Evolutionary conservation across 106 monocot genomes (phyloP).

Genomic region (Dendrobium officinale): DNA sequence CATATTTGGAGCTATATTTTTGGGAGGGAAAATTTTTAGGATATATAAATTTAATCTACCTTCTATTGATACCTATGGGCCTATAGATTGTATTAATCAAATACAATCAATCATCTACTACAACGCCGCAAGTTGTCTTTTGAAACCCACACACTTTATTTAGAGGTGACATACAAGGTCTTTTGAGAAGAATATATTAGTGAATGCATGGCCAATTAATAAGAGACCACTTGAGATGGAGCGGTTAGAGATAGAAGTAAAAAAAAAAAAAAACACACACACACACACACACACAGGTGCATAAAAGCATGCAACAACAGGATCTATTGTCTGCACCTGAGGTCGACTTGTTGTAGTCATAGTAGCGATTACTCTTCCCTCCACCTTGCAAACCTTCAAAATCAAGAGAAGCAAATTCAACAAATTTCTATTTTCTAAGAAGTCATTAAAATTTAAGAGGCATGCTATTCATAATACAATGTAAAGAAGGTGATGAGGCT

Average conservation of each 20-base stretch:
- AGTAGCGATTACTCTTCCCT: slow-evolving; percentile 5
- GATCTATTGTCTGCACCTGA: not conserved
- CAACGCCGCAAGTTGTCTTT: too few species aligned
- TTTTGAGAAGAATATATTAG: not conserved
- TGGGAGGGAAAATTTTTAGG: too few species aligned
- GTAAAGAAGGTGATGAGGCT: not conserved
- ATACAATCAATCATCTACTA: too few species aligned
- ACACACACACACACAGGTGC: not conserved
- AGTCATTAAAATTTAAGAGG: not conserved
- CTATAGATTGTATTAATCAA: too few species aligned
- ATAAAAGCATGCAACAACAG: not conserved
- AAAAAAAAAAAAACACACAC: not conserved
- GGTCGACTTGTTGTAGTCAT: slow-evolving; percentile 5
- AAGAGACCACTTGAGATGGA: not conserved
- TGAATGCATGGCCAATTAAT: not conserved
- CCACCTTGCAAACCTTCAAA: slow-evolving; percentile 6
- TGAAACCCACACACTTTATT: not conserved
- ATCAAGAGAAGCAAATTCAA: slow-evolving; percentile 7
- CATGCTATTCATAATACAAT: not conserved
- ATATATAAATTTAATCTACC: too few species aligned
- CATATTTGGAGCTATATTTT: too few species aligned
- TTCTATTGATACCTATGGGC: too few species aligned
- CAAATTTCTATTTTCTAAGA: not conserved
- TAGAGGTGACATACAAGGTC: not conserved
- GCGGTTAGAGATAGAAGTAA: not conserved